Conservation (phyloP, 2,329 filamentous ascomycete genomes). For the Apiospora koreana region DNA sequence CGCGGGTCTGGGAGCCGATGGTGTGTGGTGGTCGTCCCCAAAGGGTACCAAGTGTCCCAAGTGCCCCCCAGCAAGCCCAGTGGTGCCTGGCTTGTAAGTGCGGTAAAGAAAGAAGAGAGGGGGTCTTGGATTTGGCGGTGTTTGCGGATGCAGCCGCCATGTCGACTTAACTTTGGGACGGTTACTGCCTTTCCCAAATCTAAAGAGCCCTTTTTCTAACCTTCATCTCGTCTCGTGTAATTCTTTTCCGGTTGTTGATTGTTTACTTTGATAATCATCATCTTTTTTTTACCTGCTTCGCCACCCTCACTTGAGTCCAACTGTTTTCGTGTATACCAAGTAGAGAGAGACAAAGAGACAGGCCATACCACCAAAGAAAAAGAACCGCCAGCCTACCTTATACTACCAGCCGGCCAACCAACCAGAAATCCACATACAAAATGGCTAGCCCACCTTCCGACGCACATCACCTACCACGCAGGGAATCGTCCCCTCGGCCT, state of each 20-base stretch:
- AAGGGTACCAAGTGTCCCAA: too few species aligned
- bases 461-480: conserved; percentile 34
- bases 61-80: not conserved
- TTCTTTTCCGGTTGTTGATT: conserved; percentile 8
- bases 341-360: not conserved
- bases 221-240: conserved; percentile 6
- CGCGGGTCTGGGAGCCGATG: conserved; percentile 17
- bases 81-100: conserved; percentile 12
- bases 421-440: conserved; percentile 12
- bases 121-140: conserved; percentile 4
- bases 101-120: conserved; percentile 1
- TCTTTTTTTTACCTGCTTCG: conserved; percentile 3
- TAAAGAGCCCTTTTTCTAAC: conserved; percentile 9
- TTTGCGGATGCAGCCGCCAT: conserved; percentile 12
- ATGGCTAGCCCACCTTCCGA: conserved; percentile 42
- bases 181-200: conserved; percentile 10
- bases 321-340: not conserved
- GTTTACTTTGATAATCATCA: not conserved
- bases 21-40: conserved; percentile 8
- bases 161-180: conserved; percentile 7
- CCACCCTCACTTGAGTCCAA: not conserved
- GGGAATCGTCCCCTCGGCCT: conserved; percentile 43
- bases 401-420: not conserved
- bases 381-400: not conserved
- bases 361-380: not conserved